A percentile compares a stretch with the other conserved stretches of the same genome.
Evolutionary conservation across 306 rosid genomes (phyloP).

Genomic region (Acacia confusa): DNA sequence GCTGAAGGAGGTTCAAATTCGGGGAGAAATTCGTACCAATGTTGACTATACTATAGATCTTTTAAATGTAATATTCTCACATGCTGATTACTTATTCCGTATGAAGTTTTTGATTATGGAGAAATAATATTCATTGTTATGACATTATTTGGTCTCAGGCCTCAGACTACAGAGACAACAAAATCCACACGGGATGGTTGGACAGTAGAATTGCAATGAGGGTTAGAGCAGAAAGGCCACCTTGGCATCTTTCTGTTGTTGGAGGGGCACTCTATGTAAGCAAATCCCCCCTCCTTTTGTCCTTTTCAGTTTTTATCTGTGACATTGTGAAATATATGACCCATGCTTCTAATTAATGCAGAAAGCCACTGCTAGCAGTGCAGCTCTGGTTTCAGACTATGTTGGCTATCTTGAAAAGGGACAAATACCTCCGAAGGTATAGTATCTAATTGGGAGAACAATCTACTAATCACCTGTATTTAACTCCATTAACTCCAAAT

Average conservation of each 20-base stretch:
- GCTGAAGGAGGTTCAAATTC: conserved; percentile 97
- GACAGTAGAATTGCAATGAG: conserved; percentile 99
- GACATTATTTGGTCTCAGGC: conserved; percentile 57
- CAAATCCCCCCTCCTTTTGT: neutral
- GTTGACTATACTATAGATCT: conserved; percentile 98
- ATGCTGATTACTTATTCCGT: conserved; percentile 19
- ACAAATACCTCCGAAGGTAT: conserved; percentile 99
- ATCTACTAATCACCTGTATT: conserved; percentile 19
- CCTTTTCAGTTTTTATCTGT: neutral
- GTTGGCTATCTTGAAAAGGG: conserved; percentile 99
- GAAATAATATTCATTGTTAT: conserved; percentile 33
- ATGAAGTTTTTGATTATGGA: conserved; percentile 21
- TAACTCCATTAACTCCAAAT: conserved; percentile 24
- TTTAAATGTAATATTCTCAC: conserved; percentile 66
- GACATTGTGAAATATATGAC: conserved; percentile 30
- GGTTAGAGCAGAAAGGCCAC: conserved; percentile 99
- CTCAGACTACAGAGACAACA: conserved; percentile 89
- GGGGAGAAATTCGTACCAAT: conserved; percentile 95
- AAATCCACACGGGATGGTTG: conserved; percentile 98
- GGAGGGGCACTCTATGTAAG: conserved; percentile 97
- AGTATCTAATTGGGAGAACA: conserved; percentile 30
- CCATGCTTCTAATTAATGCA: conserved; percentile 38
- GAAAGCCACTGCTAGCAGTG: conserved; percentile 99
- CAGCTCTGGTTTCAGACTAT: conserved; percentile 97
- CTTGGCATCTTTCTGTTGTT: conserved; percentile 97